Base-by-base conservation (phyloP, 306 rosid species). In the Vicia faba region DNA sequence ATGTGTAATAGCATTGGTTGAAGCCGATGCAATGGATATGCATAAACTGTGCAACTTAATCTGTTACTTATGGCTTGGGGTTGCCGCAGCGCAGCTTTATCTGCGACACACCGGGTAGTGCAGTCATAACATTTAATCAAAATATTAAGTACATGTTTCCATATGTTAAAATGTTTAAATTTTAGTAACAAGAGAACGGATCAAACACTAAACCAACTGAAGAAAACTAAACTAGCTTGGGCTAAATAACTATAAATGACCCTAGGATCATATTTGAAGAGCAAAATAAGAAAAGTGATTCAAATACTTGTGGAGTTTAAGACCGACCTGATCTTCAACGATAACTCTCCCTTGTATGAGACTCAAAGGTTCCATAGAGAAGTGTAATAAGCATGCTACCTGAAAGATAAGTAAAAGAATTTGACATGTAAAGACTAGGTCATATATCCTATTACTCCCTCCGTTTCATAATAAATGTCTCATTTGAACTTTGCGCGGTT, bases 341-440 rank as follows among this genome's bases (percentile, higher is more conserved):
- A 83, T 78, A 72, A 75, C 75, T 67, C 74, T 75, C 43, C 85
- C 84, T 19, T 84, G 87, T 62, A 83, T 48, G 76, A 86, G 83
- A 75, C 96, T 84, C 46, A 83, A 64, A 70, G 98, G 96, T 80
- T 89, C 96, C 64, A 38, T 53, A 54, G 91, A 88, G 85, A 93
- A 86, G 79, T 93, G 97, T 70, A 84, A 84, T 45, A 80, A 78
- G 79, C 91, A 93, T 64, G 96, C 91, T 48, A 86, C 81, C 98
- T 93, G 84, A 71, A 70, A 80, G 67, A 71, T 45, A 71, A 56
- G 36, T 66, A 40, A 57, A 28, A 72, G 43, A 73, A 75, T 55
- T 48, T 35, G 26, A 50, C 70, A 75, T 55, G 58, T 28, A 82
- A 69, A 76, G 45, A 6, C 36, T 11, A n/a, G 39, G 59, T 60